These are phyloP conservation scores for Citrus mangshanensis DNA, from an alignment of 345 rosid genomes.

Conservation along the genomic window DNA sequence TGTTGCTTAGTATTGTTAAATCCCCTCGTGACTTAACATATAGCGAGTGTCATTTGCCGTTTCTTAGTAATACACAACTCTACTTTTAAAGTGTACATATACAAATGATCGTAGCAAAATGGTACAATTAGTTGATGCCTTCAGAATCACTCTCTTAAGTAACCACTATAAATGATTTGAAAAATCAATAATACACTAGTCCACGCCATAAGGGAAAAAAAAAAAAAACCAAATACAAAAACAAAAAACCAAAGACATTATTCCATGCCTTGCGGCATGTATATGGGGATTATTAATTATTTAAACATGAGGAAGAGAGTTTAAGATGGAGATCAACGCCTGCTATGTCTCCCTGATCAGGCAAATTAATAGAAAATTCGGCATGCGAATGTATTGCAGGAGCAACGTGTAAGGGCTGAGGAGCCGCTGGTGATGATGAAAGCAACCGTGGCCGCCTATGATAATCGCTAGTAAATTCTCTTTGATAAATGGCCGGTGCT, in stretches of 20 bases:
- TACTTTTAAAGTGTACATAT: too few relatives aligned
- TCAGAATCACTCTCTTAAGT: not conserved
- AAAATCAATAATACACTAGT: not conserved
- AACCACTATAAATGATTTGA: not conserved
- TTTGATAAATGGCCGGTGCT: constrained; percentile 9
- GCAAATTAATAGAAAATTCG: constrained; percentile 24
- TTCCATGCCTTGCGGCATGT: not conserved
- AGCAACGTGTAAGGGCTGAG: constrained; percentile 22
- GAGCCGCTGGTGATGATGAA: constrained; percentile 15
- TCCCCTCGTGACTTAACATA: too few relatives aligned
- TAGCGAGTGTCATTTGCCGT: too few relatives aligned
- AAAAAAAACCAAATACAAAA: not conserved
- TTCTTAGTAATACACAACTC: not conserved
- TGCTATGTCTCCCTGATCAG: constrained; percentile 15
- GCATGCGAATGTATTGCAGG: constrained; percentile 8
- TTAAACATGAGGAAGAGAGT: constrained; percentile 35
- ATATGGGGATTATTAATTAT: not conserved
- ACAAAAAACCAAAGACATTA: not conserved
- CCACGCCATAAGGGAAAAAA: not conserved
- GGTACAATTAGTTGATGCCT: not conserved
- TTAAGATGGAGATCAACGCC: constrained; percentile 51
- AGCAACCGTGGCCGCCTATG: constrained; percentile 19
- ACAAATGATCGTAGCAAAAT: not conserved
- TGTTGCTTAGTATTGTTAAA: too few relatives aligned
- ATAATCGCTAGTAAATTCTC: constrained; percentile 4